Base-by-base conservation (phyloP, 805 yeast species). In the Clavispora fructus region DNA sequence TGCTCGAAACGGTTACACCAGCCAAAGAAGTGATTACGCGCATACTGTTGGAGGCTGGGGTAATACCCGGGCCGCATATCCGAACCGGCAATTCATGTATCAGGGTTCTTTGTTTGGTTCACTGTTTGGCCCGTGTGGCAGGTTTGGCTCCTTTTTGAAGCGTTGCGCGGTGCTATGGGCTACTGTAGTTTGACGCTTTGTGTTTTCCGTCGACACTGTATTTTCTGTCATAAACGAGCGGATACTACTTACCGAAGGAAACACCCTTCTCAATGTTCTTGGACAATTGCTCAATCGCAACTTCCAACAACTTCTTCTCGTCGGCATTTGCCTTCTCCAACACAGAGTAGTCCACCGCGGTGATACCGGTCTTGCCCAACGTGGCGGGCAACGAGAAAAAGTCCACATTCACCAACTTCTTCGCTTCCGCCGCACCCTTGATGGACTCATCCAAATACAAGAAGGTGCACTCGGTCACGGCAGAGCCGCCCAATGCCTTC, bases 351-450 rank as follows among this genome's bases (percentile, higher is more conserved):
- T 84, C 75, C 45, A 85, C 78, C 51, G 73, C 74, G 41, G 69
- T 71, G 46, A 82, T 74, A 55, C 91, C 91, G 38, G 70, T 63
- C 48, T 65, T 62, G 45, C 77, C 74, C 50, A 84, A 71, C 45
- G 61, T 68, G 49, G 83, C 78, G 33, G 91, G 91, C 53, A 82
- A 70, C 1, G 92, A 78, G 62, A 85, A 78, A 63, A 69, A 85
- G 30, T 67, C 79, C 49, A 71, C 67, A 40, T 59, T 57, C 27
- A 71, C 74, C 61, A 69, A 64, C 53, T 75, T 68, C 53, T 68
- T 68, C 40, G 82, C 77, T 56, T 78, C 79, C 7, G 62, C 48
- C 39, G 79, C 80, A 50, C 85, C 84, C 45, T 69, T 64, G 47
- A 78, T 74, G 32, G 72, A 62, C 25, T 62, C 46, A 58, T 81